Evolutionary conservation across 2,329 filamentous ascomycete genomes (phyloP).

Genomic region (Phoma sp.): DNA sequence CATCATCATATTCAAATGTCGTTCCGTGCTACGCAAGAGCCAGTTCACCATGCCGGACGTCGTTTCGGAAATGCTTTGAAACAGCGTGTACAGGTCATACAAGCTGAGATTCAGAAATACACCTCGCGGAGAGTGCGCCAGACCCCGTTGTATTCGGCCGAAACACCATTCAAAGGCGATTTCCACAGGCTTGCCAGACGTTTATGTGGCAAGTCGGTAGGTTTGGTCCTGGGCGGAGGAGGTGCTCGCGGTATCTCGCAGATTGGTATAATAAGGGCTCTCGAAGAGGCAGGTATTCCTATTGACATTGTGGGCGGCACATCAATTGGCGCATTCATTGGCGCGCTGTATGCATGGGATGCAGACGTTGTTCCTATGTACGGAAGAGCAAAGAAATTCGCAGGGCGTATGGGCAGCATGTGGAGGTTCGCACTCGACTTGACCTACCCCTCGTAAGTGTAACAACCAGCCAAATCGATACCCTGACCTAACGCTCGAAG

Average conservation of each 20-base stretch:
- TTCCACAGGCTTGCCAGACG: constrained; percentile 91
- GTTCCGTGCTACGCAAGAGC: constrained; percentile 76
- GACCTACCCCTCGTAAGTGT: constrained; percentile 79
- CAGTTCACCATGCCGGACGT: constrained; percentile 75
- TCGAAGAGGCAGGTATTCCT: constrained; percentile 95
- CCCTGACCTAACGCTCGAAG: constrained; percentile 29
- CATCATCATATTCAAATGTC: constrained; percentile 98
- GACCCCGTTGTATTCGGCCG: constrained; percentile 84
- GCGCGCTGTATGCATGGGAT: constrained; percentile 92
- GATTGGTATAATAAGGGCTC: constrained; percentile 88
- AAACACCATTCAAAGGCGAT: constrained; percentile 93
- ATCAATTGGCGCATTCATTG: constrained; percentile 94
- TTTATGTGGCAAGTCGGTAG: constrained; percentile 91
- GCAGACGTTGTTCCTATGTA: constrained; percentile 98
- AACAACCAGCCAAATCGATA: not conserved
- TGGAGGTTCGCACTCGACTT: constrained; percentile 98
- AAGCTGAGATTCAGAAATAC: constrained; percentile 98
- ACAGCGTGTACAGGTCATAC: constrained; percentile 89
- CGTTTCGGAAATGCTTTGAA: constrained; percentile 86
- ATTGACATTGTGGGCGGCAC: constrained; percentile 96
- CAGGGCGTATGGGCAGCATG: constrained; percentile 97
- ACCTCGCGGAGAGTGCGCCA: constrained; percentile 92
- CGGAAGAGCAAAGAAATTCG: constrained; percentile 94
- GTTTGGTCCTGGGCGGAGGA: constrained; percentile 90
- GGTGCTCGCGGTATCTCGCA: constrained; percentile 92